Evolutionary conservation across 345 rosid species (phyloP).

Genomic region (Eucalyptus regnans): DNA sequence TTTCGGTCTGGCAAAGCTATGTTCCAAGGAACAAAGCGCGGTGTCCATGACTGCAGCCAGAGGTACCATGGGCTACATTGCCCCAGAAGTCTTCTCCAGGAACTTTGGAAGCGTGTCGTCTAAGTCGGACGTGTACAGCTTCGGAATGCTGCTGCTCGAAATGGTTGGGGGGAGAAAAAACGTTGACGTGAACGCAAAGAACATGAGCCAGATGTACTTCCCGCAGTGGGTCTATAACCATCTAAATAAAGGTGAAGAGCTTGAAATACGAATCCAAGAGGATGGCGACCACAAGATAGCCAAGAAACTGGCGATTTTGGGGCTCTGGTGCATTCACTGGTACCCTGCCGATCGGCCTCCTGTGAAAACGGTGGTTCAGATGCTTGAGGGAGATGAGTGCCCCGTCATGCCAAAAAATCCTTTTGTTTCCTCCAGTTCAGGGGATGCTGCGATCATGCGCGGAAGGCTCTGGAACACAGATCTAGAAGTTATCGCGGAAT

Average conservation of each 20-base stretch:
- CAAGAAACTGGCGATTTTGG: slow-evolving; percentile 2
- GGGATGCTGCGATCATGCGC: neutral
- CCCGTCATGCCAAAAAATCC: neutral
- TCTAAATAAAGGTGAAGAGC: neutral
- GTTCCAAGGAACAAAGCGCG: neutral
- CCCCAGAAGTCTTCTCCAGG: neutral
- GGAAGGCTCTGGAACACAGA: neutral
- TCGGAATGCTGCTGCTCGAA: slow-evolving; percentile 13
- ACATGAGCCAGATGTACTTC: neutral
- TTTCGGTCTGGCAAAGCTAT: slow-evolving; percentile 18
- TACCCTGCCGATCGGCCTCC: slow-evolving; percentile 5
- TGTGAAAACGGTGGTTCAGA: neutral
- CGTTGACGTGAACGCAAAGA: neutral
- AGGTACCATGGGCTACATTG: slow-evolving; percentile 11
- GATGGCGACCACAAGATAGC: neutral
- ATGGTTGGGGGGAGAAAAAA: neutral
- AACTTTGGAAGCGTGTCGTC: neutral
- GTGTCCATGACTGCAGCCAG: slow-evolving; percentile 4
- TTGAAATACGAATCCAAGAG: neutral
- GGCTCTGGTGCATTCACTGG: slow-evolving; percentile 7
- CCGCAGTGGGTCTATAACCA: neutral
- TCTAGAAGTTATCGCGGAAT: neutral
- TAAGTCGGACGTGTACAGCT: slow-evolving; percentile 9
- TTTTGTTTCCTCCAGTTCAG: neutral
- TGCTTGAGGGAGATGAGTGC: neutral